Evolutionary conservation across 2,329 filamentous ascomycete genomes (phyloP).

Genomic region (Alternaria gaisen): DNA sequence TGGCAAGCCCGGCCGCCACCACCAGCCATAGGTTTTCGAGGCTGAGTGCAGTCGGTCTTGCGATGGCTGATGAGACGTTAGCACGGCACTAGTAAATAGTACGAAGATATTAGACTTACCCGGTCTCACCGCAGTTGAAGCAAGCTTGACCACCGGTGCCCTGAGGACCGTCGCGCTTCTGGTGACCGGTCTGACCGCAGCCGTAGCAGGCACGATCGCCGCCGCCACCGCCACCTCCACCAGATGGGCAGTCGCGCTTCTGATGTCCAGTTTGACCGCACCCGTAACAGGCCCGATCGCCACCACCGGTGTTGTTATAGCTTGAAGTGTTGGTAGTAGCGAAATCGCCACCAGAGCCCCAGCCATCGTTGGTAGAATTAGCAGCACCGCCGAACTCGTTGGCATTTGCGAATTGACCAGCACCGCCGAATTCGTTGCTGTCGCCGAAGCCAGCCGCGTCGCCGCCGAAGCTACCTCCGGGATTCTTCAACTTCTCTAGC

Average conservation of each 20-base stretch:
- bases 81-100: neutral
- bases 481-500: conserved; percentile 11
- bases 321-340: conserved; percentile 6
- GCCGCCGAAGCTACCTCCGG: conserved; percentile 10
- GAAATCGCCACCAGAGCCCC: conserved; percentile 32
- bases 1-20: conserved; percentile 33
- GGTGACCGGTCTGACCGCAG: conserved; percentile 35
- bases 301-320: conserved; percentile 23
- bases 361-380: conserved; percentile 57
- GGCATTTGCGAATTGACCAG: conserved; percentile 47
- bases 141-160: conserved; percentile 29
- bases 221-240: conserved; percentile 21
- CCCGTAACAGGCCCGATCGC: conserved; percentile 33
- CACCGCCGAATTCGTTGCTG: conserved; percentile 38
- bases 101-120: conserved; percentile 15
- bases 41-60: conserved; percentile 40
- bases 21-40: conserved; percentile 24
- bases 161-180: conserved; percentile 33
- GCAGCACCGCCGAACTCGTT: conserved; percentile 19
- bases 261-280: conserved; percentile 37
- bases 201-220: conserved; percentile 35
- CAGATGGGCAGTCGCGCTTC: conserved; percentile 31
- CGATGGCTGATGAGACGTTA: conserved; percentile 22
- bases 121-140: conserved; percentile 43
- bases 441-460: conserved; percentile 17